Evolutionary conservation across 2,329 filamentous ascomycete species (phyloP).

Genomic region (Zasmidium citrigriseum): DNA sequence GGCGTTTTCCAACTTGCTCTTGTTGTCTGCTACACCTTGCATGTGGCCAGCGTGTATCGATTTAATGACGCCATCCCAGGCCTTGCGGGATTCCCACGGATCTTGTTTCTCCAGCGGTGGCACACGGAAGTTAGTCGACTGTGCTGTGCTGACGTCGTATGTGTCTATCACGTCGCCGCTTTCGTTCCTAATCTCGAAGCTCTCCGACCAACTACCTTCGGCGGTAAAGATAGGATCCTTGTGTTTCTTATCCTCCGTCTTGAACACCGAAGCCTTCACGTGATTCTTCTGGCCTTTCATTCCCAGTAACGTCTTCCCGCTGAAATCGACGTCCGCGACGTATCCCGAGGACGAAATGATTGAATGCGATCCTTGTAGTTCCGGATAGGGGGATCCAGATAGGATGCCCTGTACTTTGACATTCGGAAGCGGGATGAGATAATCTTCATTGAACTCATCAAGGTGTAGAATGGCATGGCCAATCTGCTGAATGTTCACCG

Average conservation of each 20-base stretch:
- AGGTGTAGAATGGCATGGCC: constrained; percentile 48
- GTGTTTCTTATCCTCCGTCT: constrained; percentile 32
- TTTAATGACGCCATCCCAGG: constrained; percentile 45
- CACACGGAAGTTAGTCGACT: constrained; percentile 26
- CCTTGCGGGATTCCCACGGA: constrained; percentile 47
- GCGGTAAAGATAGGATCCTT: constrained; percentile 37
- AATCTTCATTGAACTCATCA: constrained; percentile 47
- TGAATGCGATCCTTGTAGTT: constrained; percentile 43
- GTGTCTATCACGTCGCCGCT: constrained; percentile 39
- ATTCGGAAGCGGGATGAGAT: constrained; percentile 47
- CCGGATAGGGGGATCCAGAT: constrained; percentile 46
- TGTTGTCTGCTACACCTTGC: constrained; percentile 39
- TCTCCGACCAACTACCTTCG: constrained; percentile 45
- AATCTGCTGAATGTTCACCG: constrained; percentile 49
- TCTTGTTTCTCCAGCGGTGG: constrained; percentile 41
- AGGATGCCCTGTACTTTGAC: constrained; percentile 49
- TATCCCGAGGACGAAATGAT: constrained; percentile 46
- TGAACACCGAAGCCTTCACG: constrained; percentile 40
- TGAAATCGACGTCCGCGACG: constrained; percentile 46
- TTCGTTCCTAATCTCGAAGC: constrained; percentile 40
- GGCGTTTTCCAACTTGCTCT: constrained; percentile 33
- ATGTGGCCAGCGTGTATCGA: constrained; percentile 44
- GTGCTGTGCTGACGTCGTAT: constrained; percentile 32
- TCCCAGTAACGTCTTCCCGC: constrained; percentile 44
- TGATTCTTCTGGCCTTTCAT: constrained; percentile 44